Evolutionary conservation across 78 protist genomes (phyloP).

Genomic region (Dictyostelium capitatum): DNA sequence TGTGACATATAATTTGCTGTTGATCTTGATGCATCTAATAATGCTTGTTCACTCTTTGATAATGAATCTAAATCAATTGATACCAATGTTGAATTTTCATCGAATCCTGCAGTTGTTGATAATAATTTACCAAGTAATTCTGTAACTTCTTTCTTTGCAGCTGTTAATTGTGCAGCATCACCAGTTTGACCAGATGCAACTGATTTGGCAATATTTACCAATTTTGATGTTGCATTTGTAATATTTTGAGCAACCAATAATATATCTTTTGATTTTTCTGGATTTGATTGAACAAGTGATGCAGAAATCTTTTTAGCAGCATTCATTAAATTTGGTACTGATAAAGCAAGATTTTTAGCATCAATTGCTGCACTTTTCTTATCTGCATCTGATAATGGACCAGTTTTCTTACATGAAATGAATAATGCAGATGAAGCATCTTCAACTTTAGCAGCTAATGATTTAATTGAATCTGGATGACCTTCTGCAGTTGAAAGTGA

Average conservation of each 20-base stretch:
- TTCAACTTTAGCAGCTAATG: constrained; percentile 62
- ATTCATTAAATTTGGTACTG: constrained; percentile 66
- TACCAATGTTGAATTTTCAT: neutral
- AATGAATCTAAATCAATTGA: constrained; percentile 53
- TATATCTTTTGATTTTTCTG: constrained; percentile 54
- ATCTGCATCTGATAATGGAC: constrained; percentile 23
- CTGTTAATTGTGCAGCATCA: neutral
- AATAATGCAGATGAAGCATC: neutral
- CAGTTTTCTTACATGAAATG: constrained; percentile 48
- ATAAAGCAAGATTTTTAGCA: constrained; percentile 67
- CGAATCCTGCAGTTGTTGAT: constrained; percentile 19
- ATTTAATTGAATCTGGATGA: constrained; percentile 49
- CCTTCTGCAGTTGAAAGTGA: constrained; percentile 18
- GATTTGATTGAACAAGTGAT: constrained; percentile 20
- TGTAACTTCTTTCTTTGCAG: constrained; percentile 27
- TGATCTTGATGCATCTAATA: constrained; percentile 68
- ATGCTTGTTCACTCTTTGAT: constrained; percentile 41
- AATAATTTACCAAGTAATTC: constrained; percentile 13
- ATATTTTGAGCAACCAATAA: constrained; percentile 59
- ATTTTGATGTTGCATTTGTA: constrained; percentile 43
- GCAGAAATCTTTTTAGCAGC: constrained; percentile 70
- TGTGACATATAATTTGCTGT: constrained; percentile 74
- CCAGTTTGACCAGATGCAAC: constrained; percentile 53
- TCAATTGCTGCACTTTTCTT: constrained; percentile 60
- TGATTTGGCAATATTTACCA: constrained; percentile 64